phyloP scores from a whole-genome alignment of 202 grass and related monocot species.

The Zizania palustris region DNA sequence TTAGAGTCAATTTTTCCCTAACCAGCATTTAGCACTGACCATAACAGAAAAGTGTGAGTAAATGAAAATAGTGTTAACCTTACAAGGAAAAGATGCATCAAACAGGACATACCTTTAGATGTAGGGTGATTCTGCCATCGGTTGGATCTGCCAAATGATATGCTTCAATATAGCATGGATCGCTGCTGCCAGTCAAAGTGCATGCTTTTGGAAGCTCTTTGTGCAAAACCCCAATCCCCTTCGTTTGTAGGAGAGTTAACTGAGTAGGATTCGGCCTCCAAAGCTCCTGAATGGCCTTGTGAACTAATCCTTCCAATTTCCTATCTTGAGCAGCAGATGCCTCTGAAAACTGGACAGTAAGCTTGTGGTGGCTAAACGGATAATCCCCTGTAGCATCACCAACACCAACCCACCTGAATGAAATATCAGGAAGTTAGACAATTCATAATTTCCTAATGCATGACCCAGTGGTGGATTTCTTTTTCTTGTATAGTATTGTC shows the following conservation, averaged over 20 bases:
- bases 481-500: slow-evolving; percentile 9
- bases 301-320: slow-evolving; percentile 97
- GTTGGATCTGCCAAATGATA: slow-evolving; percentile 93
- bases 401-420: slow-evolving; percentile 91
- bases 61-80: slow-evolving; percentile 11
- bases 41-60: slow-evolving; percentile 17
- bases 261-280: slow-evolving; percentile 82
- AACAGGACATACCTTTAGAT: slow-evolving; percentile 70
- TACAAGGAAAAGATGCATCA: slow-evolving; percentile 33
- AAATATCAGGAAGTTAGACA: slow-evolving; percentile 44
- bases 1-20: neutral
- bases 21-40: slow-evolving; percentile 15
- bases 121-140: slow-evolving; percentile 88
- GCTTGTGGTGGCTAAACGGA: slow-evolving; percentile 97
- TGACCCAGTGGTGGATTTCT: neutral
- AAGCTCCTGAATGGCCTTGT: slow-evolving; percentile 93
- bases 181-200: slow-evolving; percentile 78
- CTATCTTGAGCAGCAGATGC: slow-evolving; percentile 85
- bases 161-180: slow-evolving; percentile 92
- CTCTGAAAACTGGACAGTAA: slow-evolving; percentile 95
- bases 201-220: slow-evolving; percentile 84
- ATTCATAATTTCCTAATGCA: slow-evolving; percentile 21
- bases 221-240: slow-evolving; percentile 67
- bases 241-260: slow-evolving; percentile 77
- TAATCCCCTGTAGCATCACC: slow-evolving; percentile 95